Base-by-base conservation (phyloP, 768 basidiomycete species). In the Panellus pusillus region DNA sequence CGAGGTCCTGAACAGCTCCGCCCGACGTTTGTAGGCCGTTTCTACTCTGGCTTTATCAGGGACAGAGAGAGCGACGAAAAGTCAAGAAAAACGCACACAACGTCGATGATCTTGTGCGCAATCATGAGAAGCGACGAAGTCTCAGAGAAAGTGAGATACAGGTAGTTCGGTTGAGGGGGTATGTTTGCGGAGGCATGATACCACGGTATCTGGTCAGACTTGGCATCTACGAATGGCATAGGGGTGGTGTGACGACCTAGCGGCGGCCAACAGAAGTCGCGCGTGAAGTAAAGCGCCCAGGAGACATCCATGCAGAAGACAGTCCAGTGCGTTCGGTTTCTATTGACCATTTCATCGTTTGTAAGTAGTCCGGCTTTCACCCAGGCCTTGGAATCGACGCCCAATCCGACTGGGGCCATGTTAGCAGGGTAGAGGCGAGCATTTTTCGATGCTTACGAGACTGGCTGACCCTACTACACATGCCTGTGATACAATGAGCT, bases 261-360 rank as follows among this genome's bases (percentile, higher is more conserved):
- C n/a, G 35, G 35, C 14, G 66, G 53, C n/a, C 72, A 60, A 44
- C 65, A 68, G 56, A 70, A 72, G 47, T 74, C 73, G 18, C 75
- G 68, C 15, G 75, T 74, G 45, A 75, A 72, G 46, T 75, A 75
- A 1, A 75, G 64, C 9, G 72, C 72, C 75, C 74, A 76, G 47
- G 69, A 72, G 12, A 71, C 67, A 49, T 76, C 75, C 68, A 70
- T 44, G 64, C 67, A 58, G 32, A 70, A 73, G 15, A 68, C 71
- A 11, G 67, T 62, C 74, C 75, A 76, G 55, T 71, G 70, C 27
- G 65, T 66, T 72, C 72, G 75, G 49, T 73, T 68, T n/a, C 75
- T 68, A 52, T 74, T 72, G 18, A 69, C 57, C 66, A 69, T 69
- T 49, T 72, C 70, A 11, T 66, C 63, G 12, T 65, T 51, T 15